Evolutionary conservation across 345 rosid species (phyloP).

Genomic region (Brassica juncea): DNA sequence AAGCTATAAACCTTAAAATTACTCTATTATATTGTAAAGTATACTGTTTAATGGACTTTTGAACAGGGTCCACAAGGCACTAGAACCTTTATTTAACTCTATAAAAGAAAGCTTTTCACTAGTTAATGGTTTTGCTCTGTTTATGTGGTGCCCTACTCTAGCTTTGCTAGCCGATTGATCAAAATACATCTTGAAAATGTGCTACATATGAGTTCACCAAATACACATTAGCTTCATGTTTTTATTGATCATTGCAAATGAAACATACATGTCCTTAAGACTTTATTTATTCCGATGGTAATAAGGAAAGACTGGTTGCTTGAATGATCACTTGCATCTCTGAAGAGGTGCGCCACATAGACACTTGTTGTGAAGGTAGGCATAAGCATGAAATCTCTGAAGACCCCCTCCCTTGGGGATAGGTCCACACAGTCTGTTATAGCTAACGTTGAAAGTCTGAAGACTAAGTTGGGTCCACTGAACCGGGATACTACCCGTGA

Average conservation of each 20-base stretch:
- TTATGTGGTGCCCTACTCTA: constrained; percentile 16
- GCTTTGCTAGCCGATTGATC: neutral
- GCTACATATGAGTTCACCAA: neutral
- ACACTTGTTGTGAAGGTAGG: neutral
- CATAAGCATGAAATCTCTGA: neutral
- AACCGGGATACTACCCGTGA: neutral
- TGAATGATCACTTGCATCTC: neutral
- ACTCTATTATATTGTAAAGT: too few relatives aligned
- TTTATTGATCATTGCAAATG: too few relatives aligned
- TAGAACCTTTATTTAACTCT: constrained; percentile 39
- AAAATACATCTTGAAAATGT: neutral
- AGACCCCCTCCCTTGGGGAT: neutral
- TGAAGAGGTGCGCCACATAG: neutral
- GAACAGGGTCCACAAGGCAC: too few relatives aligned
- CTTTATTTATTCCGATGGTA: too few relatives aligned
- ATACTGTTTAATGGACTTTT: too few relatives aligned
- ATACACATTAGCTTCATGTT: neutral
- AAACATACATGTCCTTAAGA: too few relatives aligned
- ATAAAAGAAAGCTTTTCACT: constrained; percentile 36
- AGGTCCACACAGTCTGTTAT: neutral
- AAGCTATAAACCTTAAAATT: too few relatives aligned
- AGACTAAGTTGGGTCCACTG: neutral
- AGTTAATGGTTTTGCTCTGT: constrained; percentile 11
- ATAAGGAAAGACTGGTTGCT: neutral
- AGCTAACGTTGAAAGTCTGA: neutral